Base-by-base conservation (phyloP, 441 rosid species). In the Dalechampia spathulata region DNA sequence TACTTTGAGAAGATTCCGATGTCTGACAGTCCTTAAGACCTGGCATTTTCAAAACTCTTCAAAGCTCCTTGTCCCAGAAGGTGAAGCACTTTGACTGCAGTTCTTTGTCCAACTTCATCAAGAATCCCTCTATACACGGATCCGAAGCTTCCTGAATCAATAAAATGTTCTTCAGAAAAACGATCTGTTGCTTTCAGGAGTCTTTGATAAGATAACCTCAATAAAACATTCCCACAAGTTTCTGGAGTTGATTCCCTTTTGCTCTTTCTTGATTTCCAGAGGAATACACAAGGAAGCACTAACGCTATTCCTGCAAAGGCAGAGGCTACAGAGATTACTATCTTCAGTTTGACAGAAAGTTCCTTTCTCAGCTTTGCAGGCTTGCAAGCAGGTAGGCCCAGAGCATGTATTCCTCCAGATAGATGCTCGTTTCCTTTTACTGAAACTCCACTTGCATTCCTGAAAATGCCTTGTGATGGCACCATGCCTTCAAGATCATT, bases 11-110 rank as follows among this genome's bases (percentile, higher is more conserved):
- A 50, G 39, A 14, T 50, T 50, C n/a, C 54, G 7, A 16, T 50
- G 54, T 16, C 54, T 4, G 1, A 30, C 39, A 30, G 9, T 50
- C 15, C n/a, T 50, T 16, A 50, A 16, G 4, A 17, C 8, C 17
- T 50, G 39, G 16, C 54, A 50, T 14, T 50, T 39, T 28, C 8
- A 16, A 50, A 50, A 50, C 54, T 50, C 15, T 9, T 32, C 5
- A 47, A 8, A 14, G 58, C 58, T 15, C 58, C 58, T 23, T 22
- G 47, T 3, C 20, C 10, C 15, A 2, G 26, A 5, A 54, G 36
- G n/a, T 54, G 39, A 54, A 54, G 47, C 47, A 54, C 58, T 32
- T 54, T 14, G n/a, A 54, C 37, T 5, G 58, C 58, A 39, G 40
- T n/a, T 10, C 0, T 22, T 4, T 1, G 2, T 16, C 36, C 44